Conservation (phyloP, 2,329 filamentous ascomycete genomes). For the Beauveria scarabaeidicola region DNA sequence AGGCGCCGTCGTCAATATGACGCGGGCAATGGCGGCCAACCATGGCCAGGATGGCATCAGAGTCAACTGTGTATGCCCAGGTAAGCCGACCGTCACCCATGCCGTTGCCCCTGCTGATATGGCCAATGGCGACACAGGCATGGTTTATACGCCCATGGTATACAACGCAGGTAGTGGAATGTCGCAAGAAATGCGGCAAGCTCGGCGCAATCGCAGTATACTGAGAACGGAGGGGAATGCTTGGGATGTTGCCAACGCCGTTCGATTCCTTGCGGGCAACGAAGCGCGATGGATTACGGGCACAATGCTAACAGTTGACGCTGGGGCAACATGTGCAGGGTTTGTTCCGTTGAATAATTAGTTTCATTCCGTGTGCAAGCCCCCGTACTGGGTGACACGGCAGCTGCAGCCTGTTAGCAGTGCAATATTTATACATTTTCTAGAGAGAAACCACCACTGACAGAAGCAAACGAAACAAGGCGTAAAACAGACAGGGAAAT, state of each 20-base stretch:
- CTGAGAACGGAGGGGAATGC: constrained; percentile 33
- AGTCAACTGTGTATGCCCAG: constrained; percentile 42
- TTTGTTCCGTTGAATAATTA: constrained; percentile 10
- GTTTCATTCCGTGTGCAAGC: too few relatives aligned
- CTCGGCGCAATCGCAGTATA: constrained; percentile 29
- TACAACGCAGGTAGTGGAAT: constrained; percentile 26
- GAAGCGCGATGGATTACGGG: constrained; percentile 38
- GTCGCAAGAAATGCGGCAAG: constrained; percentile 28
- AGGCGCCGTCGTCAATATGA: constrained; percentile 43
- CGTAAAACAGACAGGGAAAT: too few relatives aligned
- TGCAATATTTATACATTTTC: too few relatives aligned
- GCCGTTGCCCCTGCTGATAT: neutral
- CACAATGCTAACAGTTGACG: constrained; percentile 32
- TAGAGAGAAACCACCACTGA: too few relatives aligned
- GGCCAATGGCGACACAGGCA: constrained; percentile 17
- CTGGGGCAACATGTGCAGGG: constrained; percentile 28
- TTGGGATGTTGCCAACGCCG: constrained; percentile 34
- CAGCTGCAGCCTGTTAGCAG: neutral
- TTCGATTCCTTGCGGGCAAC: constrained; percentile 31
- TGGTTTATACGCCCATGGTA: constrained; percentile 42
- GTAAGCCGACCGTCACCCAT: constrained; percentile 12
- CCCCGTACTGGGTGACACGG: too few relatives aligned
- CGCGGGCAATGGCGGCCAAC: constrained; percentile 41
- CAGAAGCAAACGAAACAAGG: too few relatives aligned
- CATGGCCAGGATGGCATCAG: constrained; percentile 37